A percentile compares a stretch with the other conserved stretches of the same genome.
These are phyloP conservation scores for Byssoonygena ceratinophila DNA, from an alignment of 2,329 filamentous ascomycete genomes.

Conservation along the genomic window DNA sequence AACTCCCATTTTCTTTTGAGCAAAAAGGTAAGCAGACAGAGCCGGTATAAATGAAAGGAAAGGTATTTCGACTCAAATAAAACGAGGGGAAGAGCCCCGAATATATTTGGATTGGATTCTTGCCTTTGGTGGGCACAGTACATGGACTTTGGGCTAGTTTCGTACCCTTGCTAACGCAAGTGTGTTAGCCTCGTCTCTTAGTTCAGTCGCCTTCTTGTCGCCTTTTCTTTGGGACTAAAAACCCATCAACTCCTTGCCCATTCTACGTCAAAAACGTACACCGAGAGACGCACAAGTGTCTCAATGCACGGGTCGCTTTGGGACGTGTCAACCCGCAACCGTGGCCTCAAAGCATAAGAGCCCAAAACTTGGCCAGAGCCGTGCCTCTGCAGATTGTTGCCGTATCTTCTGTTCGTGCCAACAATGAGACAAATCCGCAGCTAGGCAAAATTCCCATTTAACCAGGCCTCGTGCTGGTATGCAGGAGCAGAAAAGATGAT, in stretches of 20 bases:
- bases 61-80: not conserved
- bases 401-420: not conserved
- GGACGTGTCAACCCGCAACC: not conserved
- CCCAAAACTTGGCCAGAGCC: not conserved
- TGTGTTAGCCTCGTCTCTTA: not conserved
- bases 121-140: not conserved
- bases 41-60: not conserved
- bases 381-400: not conserved
- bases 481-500: not conserved
- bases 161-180: slow-evolving; percentile 1
- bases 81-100: not conserved
- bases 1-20: not conserved
- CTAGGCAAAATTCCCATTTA: not conserved
- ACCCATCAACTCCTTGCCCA: not conserved
- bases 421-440: not conserved
- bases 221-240: slow-evolving; percentile 2
- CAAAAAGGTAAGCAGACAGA: not conserved
- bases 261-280: not conserved
- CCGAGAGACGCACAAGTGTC: not conserved
- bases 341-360: not conserved
- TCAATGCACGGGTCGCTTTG: not conserved
- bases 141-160: not conserved
- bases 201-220: slow-evolving; percentile 8
- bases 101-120: not conserved
- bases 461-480: not conserved